These are phyloP conservation scores for Blastobotrys aristatus DNA, from an alignment of 1,139 yeast genomes.

Conservation along the genomic window DNA sequence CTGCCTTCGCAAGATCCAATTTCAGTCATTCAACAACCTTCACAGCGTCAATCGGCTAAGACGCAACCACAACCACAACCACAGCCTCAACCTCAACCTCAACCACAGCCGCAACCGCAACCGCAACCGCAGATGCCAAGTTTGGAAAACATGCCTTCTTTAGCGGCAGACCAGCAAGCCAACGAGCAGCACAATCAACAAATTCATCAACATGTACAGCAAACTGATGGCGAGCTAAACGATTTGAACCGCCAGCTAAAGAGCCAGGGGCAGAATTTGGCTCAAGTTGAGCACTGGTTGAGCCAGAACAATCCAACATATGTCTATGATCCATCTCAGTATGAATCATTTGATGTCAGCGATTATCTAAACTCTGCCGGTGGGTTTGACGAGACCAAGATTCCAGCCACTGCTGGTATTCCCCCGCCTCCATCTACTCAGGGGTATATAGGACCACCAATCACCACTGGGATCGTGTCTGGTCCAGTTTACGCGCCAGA, in stretches of 20 bases:
- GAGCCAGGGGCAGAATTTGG: slow-evolving; percentile 4
- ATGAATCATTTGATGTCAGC: slow-evolving; percentile 7
- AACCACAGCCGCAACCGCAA: neutral
- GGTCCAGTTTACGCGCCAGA: neutral
- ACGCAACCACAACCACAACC: neutral
- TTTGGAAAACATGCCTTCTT: neutral
- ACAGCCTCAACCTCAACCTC: neutral
- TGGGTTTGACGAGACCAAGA: neutral
- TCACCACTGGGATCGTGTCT: too few relatives aligned
- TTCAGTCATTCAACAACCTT: too few relatives aligned
- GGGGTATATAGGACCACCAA: neutral
- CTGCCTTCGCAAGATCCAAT: too few relatives aligned
- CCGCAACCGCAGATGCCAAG: neutral
- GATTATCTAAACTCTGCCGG: slow-evolving; percentile 4
- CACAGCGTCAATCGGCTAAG: too few relatives aligned
- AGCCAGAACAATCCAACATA: neutral
- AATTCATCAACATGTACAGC: slow-evolving; percentile 1
- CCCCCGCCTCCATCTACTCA: neutral
- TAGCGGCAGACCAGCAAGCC: neutral
- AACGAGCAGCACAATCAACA: neutral
- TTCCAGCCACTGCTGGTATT: neutral
- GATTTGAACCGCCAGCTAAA: neutral
- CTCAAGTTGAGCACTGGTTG: slow-evolving; percentile 10
- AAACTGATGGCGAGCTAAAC: neutral
- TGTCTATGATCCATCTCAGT: neutral